phyloP scores from a whole-genome alignment of 2,329 filamentous ascomycete genomes.

The Colletotrichum musae region DNA sequence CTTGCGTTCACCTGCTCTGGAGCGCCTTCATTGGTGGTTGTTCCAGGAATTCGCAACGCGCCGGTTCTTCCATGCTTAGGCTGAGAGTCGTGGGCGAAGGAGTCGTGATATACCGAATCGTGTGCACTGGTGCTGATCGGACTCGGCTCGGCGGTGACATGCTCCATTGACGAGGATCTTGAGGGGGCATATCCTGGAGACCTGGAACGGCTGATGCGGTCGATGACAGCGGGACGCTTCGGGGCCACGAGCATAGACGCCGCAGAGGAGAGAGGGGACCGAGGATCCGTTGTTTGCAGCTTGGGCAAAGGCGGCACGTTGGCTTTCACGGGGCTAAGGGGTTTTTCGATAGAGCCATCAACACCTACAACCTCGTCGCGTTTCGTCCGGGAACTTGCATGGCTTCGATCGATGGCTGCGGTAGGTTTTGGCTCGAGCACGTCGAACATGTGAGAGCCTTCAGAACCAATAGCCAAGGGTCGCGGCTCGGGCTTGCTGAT shows the following conservation, averaged over 20 bases:
- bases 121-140: constrained; percentile 72
- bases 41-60: constrained; percentile 68
- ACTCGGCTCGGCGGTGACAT: constrained; percentile 69
- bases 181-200: constrained; percentile 62
- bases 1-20: constrained; percentile 73
- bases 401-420: constrained; percentile 46
- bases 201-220: constrained; percentile 66
- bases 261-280: constrained; percentile 52
- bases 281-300: constrained; percentile 51
- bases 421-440: constrained; percentile 53
- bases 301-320: constrained; percentile 50
- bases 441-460: constrained; percentile 58
- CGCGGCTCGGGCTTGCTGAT: constrained; percentile 60
- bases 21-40: constrained; percentile 68
- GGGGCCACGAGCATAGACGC: constrained; percentile 56
- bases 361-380: constrained; percentile 61
- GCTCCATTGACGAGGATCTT: constrained; percentile 72
- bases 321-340: constrained; percentile 60
- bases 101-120: constrained; percentile 70
- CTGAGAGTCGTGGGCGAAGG: constrained; percentile 64
- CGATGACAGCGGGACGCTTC: constrained; percentile 66
- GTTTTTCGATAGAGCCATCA: constrained; percentile 61
- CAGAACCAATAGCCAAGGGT: constrained; percentile 51
- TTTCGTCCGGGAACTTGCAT: constrained; percentile 47
- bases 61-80: constrained; percentile 62